Base-by-base conservation (phyloP, 2,329 filamentous ascomycete genomes). In the Aspergillus oerlinghausenensis region DNA sequence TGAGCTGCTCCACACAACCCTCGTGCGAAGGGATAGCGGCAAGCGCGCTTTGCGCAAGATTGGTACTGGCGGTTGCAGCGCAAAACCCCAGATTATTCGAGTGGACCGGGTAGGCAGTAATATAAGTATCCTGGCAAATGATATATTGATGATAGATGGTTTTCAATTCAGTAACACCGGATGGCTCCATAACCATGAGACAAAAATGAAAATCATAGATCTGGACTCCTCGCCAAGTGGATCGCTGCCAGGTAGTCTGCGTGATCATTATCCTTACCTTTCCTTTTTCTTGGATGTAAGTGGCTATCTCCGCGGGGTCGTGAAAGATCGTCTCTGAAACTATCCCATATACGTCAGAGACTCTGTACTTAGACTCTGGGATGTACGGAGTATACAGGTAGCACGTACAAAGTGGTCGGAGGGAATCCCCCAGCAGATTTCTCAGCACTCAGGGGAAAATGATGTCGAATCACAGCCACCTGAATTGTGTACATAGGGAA, bases 31-130 rank as follows among this genome's bases (percentile, higher is more conserved):
- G 26, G 23, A 54, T 51, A 60, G 70, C 72, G 72, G 71, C 68
- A 74, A 74, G 66, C 72, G 72, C 72, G 72, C 71, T 69, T 70
- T 69, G 56, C 68, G 69, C 65, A 66, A 69, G 62, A 64, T 64
- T 50, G 60, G 57, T 7, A 47, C 23, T 11, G 55, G 70, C 70
- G 69, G 68, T 69, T 71, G 63, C 65, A 69, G 70, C 67, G 68
- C 67, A 65, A 62, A 67, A 62, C 69, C 67, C 68, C 67, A 64
- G 67, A 68, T 63, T 56, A 17, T 29, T 26, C 6, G 6, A 38
- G 32, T 38, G 32, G 32, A 38, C 32, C 32, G 2, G 14, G 14
- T n/a, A 38, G 29, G 14, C 14, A 35, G 11, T 35, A 35, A 35
- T 14, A 29, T 17, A 17, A 17, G 32, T 38, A 32, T 14, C 29